Conservation (phyloP, 768 basidiomycete genomes). For the Filobasidium floriforme region DNA sequence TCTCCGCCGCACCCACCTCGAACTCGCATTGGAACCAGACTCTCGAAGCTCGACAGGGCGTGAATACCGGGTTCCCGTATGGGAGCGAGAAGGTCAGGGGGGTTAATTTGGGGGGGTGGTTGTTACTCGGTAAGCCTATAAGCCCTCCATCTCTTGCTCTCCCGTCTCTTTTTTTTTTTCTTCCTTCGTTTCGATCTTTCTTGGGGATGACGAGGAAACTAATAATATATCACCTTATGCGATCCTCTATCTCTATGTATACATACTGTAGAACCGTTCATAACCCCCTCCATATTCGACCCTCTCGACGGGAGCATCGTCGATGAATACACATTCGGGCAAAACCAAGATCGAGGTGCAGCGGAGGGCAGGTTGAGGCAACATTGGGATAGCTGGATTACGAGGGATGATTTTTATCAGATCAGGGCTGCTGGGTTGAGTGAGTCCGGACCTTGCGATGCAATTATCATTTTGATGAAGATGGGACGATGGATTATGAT, state of each 20-base stretch:
- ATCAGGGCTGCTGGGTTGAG: slow-evolving; percentile 34
- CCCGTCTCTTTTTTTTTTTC: no score
- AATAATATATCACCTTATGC: no score
- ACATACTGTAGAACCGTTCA: slow-evolving; percentile 40
- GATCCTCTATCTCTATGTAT: no score
- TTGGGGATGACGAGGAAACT: no score
- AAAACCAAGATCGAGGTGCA: slow-evolving; percentile 31
- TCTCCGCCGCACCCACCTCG: not conserved
- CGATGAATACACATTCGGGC: slow-evolving; percentile 43
- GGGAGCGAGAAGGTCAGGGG: slow-evolving; percentile 37
- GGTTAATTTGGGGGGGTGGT: slow-evolving; percentile 23
- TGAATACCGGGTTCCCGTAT: slow-evolving; percentile 38
- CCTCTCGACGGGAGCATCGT: slow-evolving; percentile 40
- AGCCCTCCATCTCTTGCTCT: no score
- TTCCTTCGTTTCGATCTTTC: no score
- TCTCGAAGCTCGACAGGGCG: not conserved
- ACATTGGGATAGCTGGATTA: slow-evolving; percentile 42
- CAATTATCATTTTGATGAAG: no score
- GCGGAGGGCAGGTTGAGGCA: slow-evolving; percentile 6
- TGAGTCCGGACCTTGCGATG: no score
- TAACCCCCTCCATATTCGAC: slow-evolving; percentile 42
- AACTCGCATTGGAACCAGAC: not conserved
- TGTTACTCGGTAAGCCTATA: slow-evolving; percentile 23
- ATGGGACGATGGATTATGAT: no score
- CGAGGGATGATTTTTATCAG: slow-evolving; percentile 44